Base-by-base conservation (phyloP, 768 basidiomycete genomes). In the Calocybe indica region DNA sequence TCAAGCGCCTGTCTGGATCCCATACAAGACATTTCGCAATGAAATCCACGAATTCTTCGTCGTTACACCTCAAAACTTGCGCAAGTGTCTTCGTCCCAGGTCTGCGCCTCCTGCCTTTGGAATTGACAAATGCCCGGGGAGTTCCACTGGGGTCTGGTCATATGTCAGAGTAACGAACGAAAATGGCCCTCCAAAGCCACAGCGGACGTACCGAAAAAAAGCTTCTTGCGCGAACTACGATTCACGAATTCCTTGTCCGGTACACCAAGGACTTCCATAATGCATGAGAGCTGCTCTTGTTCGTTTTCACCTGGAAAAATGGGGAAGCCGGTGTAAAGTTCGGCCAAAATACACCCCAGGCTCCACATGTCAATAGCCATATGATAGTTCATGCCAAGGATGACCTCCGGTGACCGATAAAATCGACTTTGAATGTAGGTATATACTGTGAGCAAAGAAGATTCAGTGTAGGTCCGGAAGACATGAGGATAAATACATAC, bases 311-410 rank as follows among this genome's bases (percentile, higher is more conserved):
- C 96, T 0, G 96, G 96, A 68, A 99, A 99, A 56, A 99, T 94
- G 1, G 96, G 96, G 65, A 92, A 96, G 1, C 96, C 96, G 8
- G 95, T 98, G 65, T 88, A 95, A 37, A 99, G 71, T 65, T 99
- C 96, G 11, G 96, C 96, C 45, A 99, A 73, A 52, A 99, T 99
- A 60, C 96, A 99, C 34, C 96, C 96, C 55, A 99, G 67, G 72
- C 92, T 95, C 96, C 96, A 99, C 94, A 99, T 99, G 63, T 98
- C 92, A 53, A 94, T 95, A 32, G 90, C 93, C 92, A 96, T 98
- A 62, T 95, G 92, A 64, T 99, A 99, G 64, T 93, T 96, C 88
- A 95, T 91, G 45, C 96, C 96, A 35, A 99, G 80, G 47, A 99
- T 99, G 56, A 99, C 95, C 68, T 99, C 96, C 3, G 96, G 96